Conservation (phyloP, 768 basidiomycete species). For the Trametopsis cervina region DNA sequence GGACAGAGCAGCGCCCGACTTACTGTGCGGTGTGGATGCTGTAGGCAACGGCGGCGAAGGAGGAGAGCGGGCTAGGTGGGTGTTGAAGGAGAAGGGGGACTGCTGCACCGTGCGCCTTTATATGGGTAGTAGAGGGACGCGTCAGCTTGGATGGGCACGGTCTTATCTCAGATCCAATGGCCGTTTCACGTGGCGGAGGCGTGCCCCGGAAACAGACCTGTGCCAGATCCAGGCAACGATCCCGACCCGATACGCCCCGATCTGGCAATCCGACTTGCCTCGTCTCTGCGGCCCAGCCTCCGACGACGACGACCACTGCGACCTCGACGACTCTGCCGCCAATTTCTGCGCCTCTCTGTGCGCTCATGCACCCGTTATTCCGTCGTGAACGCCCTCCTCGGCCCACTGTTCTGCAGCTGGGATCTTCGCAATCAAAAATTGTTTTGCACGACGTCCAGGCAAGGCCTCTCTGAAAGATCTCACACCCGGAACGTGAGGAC, state of each 20-base stretch:
- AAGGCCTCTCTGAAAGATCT: background rate
- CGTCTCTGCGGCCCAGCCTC: background rate
- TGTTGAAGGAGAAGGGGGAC: constrained; percentile 4
- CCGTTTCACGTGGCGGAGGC: constrained; percentile 17
- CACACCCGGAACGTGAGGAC: background rate
- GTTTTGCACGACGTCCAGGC: background rate
- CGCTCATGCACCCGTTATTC: constrained; percentile 11
- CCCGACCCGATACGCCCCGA: constrained; percentile 16
- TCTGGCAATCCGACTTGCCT: background rate
- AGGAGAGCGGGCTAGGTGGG: constrained; percentile 11
- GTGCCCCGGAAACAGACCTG: constrained; percentile 4
- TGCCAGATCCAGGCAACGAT: constrained; percentile 3
- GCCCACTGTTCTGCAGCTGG: background rate
- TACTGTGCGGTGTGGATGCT: constrained; percentile 7
- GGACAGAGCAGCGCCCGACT: no score
- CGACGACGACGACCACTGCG: no score
- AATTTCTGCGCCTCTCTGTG: no score
- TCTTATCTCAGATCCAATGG: constrained; percentile 17
- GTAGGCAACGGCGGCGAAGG: constrained; percentile 8
- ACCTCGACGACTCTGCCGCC: no score
- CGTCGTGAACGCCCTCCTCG: background rate
- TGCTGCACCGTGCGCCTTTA: constrained; percentile 11
- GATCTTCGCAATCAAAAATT: background rate
- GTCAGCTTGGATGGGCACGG: constrained; percentile 18
- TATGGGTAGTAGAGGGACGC: constrained; percentile 22